Evolutionary conservation across 148 eudicot species (phyloP).

Genomic region (Arctostaphylos glauca): DNA sequence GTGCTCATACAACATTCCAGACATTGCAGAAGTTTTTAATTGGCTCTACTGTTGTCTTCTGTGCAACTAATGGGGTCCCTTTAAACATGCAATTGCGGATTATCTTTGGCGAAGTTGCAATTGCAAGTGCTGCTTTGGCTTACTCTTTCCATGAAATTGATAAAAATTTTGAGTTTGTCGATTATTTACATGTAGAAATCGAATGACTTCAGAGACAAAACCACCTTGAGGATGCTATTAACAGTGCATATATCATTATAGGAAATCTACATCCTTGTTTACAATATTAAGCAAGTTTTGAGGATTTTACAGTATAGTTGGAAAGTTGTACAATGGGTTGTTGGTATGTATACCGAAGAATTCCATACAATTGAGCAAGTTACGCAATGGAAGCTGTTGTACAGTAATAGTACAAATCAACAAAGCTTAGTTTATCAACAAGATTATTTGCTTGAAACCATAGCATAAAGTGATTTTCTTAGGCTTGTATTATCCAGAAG

Average conservation of each 20-base stretch:
- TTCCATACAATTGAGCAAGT: background rate
- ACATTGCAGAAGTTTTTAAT: slow-evolving; percentile 61
- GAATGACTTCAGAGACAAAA: slow-evolving; percentile 33
- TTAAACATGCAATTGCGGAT: slow-evolving; percentile 44
- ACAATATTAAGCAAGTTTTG: background rate
- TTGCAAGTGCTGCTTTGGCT: slow-evolving; percentile 65
- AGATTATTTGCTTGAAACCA: background rate
- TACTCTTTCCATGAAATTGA: slow-evolving; percentile 58
- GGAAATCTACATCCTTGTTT: background rate
- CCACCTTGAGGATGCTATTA: background rate
- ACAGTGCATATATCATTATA: background rate
- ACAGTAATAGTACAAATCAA: too few relatives aligned
- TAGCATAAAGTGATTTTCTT: background rate
- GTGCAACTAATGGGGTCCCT: slow-evolving; percentile 78
- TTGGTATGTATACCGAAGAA: background rate
- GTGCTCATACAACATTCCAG: slow-evolving; percentile 57
- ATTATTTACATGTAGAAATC: slow-evolving; percentile 87
- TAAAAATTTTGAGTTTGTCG: slow-evolving; percentile 89
- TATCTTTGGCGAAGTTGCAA: slow-evolving; percentile 49
- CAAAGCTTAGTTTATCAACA: background rate
- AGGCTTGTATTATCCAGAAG: background rate
- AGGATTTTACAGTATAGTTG: background rate
- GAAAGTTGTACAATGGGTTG: background rate
- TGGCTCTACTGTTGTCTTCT: slow-evolving; percentile 49
- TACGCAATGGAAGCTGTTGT: background rate